Base-by-base conservation (phyloP, 2,329 filamentous ascomycete species). In the Penicillium hesseltinei region DNA sequence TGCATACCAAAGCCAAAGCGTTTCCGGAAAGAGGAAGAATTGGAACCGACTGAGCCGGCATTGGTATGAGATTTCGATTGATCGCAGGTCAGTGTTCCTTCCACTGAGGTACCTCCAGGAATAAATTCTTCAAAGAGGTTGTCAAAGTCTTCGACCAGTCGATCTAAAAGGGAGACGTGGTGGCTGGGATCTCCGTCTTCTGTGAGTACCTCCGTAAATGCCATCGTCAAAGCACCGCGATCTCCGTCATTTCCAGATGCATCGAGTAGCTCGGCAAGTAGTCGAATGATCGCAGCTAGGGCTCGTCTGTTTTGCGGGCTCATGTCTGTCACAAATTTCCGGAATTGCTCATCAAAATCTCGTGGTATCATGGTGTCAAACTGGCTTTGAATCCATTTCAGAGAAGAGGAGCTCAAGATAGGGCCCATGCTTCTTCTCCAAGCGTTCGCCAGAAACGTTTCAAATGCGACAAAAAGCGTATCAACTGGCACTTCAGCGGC, bases 191-290 rank as follows among this genome's bases (percentile, higher is more conserved):
- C 86, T 7, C 88, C 89, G 57, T 92, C 88, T 5, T 87, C 84
- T 2, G 94, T 89, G 7, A 97, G 79, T 50, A 97, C 81, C 71
- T 97, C 92, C 0, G 92, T 88, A 77, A 97, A 97, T 1, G 91
- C 90, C 44, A 91, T 85, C 0, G 92, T 97, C 65, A 97, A 77
- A 23, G 91, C 90, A 48, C 93, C 93, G 47, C 92, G 84, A 71
- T 97, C 93, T 33, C 91, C 89, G 69, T 97, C 93, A 67, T 96
- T 96, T 50, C 88, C 88, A 64, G 92, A 96, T 3, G 91, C 92
- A 62, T 96, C 92, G 7, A 97, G 83, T 31, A 97, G 79, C 69
- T 96, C 91, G 0, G 91, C 90, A 25, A 97, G 81, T 33, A 97
- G 81, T 68, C 91, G 93, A 69, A 97, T 88, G 50, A 96, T 84